Base-by-base conservation (phyloP, 306 rosid genomes). In the Crataegus laevigata region DNA sequence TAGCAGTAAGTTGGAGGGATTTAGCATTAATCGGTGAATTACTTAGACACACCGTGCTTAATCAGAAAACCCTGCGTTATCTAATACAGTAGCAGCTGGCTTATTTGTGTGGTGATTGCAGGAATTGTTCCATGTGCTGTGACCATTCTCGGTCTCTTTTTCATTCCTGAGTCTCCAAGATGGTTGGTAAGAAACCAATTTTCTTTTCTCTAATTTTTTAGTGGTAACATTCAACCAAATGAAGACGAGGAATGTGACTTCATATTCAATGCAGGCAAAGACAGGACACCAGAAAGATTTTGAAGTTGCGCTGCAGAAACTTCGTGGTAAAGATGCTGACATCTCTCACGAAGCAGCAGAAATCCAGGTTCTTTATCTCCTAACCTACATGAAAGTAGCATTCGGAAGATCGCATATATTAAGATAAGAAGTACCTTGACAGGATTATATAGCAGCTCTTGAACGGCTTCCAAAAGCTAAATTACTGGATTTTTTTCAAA, bases 111-210 rank as follows among this genome's bases (percentile, higher is more conserved):
- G 57, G 76, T 72, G 69, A 62, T 82, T 83, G 89, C 85, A 94
- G 97, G 88, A 32, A 90, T 91, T 32, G 40, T 86, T 83, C 98
- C 96, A 24, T 83, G 89, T 43, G 92, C 87, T 68, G 71, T 94
- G 32, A 80, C 87, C 83, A 79, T 85, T 77, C 77, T 91, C 26
- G 98, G 98, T 82, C 91, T 91, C 60, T 76, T 91, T 82, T 82
- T 91, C 81, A 88, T 94, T 79, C 97, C 94, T 0, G 98, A 94
- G 83, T 94, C 98, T 81, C 98, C 98, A 26, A 90, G 98, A 91
- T 94, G 97, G 97, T 83, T 94, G 81, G 98, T 94, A 82, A 81
- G 91, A 78, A 83, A 12, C 24, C 24, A 10, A 9, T 62, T 29
- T 42, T 57, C 34, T 22, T n/a, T 18, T 26, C 65, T 17, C 14